Conservation (phyloP, 169 alveolate species). For the Plasmodium falciparum region DNA sequence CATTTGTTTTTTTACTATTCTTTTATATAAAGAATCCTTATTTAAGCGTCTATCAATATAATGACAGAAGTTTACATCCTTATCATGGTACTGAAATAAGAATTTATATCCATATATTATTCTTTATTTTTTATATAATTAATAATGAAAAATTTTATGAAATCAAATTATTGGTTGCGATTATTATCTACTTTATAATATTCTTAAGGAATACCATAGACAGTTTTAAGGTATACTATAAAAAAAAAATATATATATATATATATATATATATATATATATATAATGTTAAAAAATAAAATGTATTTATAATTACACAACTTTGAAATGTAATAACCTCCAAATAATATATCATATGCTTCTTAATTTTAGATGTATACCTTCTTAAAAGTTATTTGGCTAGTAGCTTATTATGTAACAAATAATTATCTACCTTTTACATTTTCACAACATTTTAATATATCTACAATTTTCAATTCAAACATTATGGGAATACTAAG, state of each 20-base stretch:
- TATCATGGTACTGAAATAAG: conserved; percentile 70
- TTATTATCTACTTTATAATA: conserved; percentile 34
- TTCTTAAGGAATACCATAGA: conserved; percentile 37
- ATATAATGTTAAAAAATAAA: background rate
- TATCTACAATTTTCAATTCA: conserved; percentile 28
- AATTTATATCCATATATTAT: conserved; percentile 34
- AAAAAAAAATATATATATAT: background rate
- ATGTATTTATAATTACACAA: no score
- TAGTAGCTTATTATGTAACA: conserved; percentile 52
- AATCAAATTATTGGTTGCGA: conserved; percentile 42
- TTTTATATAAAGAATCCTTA: conserved; percentile 57
- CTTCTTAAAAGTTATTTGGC: conserved; percentile 47
- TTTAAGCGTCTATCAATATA: conserved; percentile 51
- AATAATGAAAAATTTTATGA: conserved; percentile 48
- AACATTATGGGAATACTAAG: conserved; percentile 26
- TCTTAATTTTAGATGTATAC: conserved; percentile 22
- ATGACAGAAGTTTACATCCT: conserved; percentile 62
- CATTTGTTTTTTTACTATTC: conserved; percentile 52
- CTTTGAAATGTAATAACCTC: no score
- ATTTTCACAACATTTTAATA: conserved; percentile 47
- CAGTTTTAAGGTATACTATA: conserved; percentile 33
- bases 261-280: background rate
- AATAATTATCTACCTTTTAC: conserved; percentile 57
- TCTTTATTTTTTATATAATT: conserved; percentile 31
- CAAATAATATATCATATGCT: background rate